phyloP scores from a whole-genome alignment of 139 green algal genomes.

The Choricystis sp. region DNA sequence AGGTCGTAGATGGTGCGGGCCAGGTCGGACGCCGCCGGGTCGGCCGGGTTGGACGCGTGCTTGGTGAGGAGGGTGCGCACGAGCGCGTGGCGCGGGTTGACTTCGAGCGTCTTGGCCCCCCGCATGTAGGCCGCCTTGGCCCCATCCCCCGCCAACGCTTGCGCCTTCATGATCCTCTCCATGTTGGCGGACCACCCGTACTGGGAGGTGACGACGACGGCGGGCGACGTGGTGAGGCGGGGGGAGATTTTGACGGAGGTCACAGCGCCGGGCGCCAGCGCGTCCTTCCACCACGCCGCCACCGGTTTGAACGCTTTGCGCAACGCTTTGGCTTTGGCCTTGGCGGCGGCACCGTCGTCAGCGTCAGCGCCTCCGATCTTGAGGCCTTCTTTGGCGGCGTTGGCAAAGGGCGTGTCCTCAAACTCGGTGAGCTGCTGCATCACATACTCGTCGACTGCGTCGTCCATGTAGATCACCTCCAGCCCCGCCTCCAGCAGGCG shows the following conservation, averaged over 20 bases:
- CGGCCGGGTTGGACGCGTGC: constrained; percentile 16
- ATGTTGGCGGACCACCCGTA: constrained; percentile 96
- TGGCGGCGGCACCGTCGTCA: constrained; percentile 62
- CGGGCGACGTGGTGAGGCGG: constrained; percentile 69
- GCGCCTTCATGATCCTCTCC: constrained; percentile 83
- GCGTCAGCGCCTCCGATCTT: constrained; percentile 75
- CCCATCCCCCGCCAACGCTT: constrained; percentile 14
- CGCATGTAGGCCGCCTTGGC: constrained; percentile 18
- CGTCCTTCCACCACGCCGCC: constrained; percentile 85
- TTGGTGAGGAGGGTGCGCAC: constrained; percentile 64
- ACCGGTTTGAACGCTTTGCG: constrained; percentile 79
- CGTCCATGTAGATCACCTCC: constrained; percentile 93
- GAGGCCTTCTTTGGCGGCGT: constrained; percentile 89
- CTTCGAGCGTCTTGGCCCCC: constrained; percentile 66
- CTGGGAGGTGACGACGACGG: constrained; percentile 69
- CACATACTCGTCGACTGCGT: constrained; percentile 93
- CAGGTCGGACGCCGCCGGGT: constrained; percentile 7
- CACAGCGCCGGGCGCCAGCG: constrained; percentile 28
- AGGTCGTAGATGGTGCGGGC: constrained; percentile 71
- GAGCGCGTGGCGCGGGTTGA: constrained; percentile 91
- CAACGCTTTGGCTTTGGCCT: constrained; percentile 36
- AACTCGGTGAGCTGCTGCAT: constrained; percentile 85
- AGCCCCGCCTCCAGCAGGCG: constrained; percentile 37
- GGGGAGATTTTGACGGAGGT: constrained; percentile 57
- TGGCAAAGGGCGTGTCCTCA: constrained; percentile 85